These are phyloP conservation scores for Ceratocystis colombiana DNA, from an alignment of 2,329 filamentous ascomycete species.

Conservation along the genomic window DNA sequence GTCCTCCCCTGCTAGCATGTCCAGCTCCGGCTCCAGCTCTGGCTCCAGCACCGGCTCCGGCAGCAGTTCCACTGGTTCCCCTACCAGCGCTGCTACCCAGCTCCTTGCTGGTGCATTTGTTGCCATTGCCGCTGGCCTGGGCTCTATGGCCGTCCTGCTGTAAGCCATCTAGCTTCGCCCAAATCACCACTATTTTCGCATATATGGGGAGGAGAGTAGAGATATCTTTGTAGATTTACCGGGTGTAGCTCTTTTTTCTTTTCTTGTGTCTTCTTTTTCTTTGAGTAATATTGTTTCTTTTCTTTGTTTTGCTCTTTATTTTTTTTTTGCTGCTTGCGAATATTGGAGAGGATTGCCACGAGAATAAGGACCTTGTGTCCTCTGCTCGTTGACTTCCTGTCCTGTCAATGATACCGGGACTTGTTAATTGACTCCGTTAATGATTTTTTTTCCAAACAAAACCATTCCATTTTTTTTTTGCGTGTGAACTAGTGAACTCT, in stretches of 20 bases:
- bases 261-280: constrained; percentile 11
- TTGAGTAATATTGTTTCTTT: constrained; percentile 21
- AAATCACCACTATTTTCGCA: neutral
- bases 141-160: constrained; percentile 21
- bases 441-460: neutral
- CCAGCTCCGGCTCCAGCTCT: constrained; percentile 16
- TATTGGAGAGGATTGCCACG: neutral
- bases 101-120: constrained; percentile 18
- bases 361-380: constrained; percentile 7
- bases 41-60: neutral
- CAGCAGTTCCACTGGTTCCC: neutral
- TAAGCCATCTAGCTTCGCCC: neutral
- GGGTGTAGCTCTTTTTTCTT: constrained; percentile 14
- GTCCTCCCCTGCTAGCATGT: constrained; percentile 20
- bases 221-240: constrained; percentile 9
- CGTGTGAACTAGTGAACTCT: neutral
- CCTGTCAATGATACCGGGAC: constrained; percentile 11
- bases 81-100: constrained; percentile 18
- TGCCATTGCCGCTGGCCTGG: constrained; percentile 13
- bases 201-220: constrained; percentile 2
- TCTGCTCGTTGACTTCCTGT: constrained; percentile 9
- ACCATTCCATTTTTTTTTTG: neutral
- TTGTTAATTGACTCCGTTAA: constrained; percentile 15
- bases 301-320: constrained; percentile 6
- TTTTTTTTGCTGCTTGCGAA: neutral